Conservation (phyloP, 306 rosid genomes). For the Fagus sylvatica region DNA sequence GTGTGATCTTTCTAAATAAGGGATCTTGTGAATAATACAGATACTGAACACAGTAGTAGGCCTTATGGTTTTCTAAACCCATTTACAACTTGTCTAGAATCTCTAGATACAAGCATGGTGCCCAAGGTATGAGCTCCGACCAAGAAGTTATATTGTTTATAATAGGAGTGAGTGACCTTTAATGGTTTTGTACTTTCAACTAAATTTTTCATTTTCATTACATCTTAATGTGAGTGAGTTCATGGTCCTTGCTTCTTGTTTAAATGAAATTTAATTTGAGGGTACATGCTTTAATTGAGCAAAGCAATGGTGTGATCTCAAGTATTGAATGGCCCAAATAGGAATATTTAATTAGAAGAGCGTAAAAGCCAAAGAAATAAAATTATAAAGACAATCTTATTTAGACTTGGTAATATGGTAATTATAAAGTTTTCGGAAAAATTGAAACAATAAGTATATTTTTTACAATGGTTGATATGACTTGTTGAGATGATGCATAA, state of each 20-base stretch:
- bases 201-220: neutral
- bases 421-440: neutral
- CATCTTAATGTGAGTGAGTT: conserved; percentile 13
- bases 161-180: conserved; percentile 12
- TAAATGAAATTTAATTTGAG: neutral
- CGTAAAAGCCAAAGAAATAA: neutral
- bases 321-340: neutral
- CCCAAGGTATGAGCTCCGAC: conserved; percentile 25
- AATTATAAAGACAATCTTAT: neutral
- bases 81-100: conserved; percentile 26
- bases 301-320: neutral
- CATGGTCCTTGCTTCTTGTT: conserved; percentile 13
- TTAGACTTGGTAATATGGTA: neutral
- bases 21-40: conserved; percentile 3
- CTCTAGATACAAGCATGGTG: conserved; percentile 31
- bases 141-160: conserved; percentile 15
- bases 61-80: conserved; percentile 31
- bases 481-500: too few relatives aligned
- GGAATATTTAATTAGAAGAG: neutral
- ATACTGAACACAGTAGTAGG: conserved; percentile 10
- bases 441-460: too few relatives aligned
- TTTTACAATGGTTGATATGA: too few relatives aligned
- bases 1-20: conserved; percentile 23
- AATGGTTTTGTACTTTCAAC: conserved; percentile 12
- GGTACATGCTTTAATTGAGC: neutral